Conservation (phyloP, 257 asterid genomes). For the Schizonepeta tenuifolia region DNA sequence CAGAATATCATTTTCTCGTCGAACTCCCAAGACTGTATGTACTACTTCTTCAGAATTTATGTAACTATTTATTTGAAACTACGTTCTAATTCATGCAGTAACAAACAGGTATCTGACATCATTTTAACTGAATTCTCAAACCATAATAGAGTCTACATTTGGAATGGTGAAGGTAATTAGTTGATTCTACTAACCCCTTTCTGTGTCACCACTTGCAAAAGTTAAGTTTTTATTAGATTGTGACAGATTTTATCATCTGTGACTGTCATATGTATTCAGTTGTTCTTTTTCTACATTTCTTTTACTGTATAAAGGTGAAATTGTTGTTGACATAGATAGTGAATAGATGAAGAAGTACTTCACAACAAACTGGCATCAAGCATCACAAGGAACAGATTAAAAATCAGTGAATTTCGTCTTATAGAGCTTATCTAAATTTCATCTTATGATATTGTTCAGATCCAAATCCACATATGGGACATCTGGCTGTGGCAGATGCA, state of each 20-base stretch:
- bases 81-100: conserved; percentile 38
- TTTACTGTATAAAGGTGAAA: conserved; percentile 2
- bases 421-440: conserved; percentile 19
- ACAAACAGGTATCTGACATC: conserved; percentile 66
- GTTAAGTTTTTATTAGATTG: conserved; percentile 12
- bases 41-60: conserved; percentile 31
- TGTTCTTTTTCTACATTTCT: not conserved
- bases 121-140: conserved; percentile 52
- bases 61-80: conserved; percentile 24
- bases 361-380: not conserved
- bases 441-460: conserved; percentile 46
- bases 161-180: conserved; percentile 80
- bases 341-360: not conserved
- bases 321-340: not conserved
- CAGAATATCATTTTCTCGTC: conserved; percentile 84
- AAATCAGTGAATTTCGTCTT: conserved; percentile 2
- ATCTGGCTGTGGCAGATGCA: conserved; percentile 89
- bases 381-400: not conserved
- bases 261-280: not conserved
- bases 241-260: not conserved
- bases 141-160: conserved; percentile 70
- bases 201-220: conserved; percentile 9
- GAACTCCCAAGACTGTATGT: conserved; percentile 76
- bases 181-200: conserved; percentile 18
- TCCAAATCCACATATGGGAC: conserved; percentile 94